Base-by-base conservation (phyloP, 352 stramenopile species). In the Pythium angustatum region DNA sequence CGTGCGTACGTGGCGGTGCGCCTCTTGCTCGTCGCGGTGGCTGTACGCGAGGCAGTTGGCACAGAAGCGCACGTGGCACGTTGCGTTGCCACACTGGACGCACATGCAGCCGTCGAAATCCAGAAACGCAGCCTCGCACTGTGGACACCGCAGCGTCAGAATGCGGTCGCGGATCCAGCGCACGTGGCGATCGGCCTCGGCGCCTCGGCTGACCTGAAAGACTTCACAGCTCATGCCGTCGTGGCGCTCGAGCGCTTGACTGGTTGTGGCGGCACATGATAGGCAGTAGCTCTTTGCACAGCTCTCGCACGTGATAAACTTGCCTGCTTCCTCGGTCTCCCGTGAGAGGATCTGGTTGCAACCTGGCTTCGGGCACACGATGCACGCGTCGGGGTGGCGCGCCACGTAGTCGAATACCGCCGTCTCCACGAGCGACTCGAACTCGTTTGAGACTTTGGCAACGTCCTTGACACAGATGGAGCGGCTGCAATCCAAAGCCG, bases 71-170 rank as follows among this genome's bases (percentile, higher is more conserved):
- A 21, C 22, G 24, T 40, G 45, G 40, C 59, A 72, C 21, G 34
- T 55, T 17, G 59, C 8, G 24, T 65, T 72, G 40, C 66, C 66
- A 34, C 66, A 72, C 12, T 31, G 22, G 3, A 72, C 66, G 33
- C 47, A 62, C 10, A 63, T 58, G 49, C 66, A 72, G 15, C 66
- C 54, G 9, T 61, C 49, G 44, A 69, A 73, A 47, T 69, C 66
- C 15, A 73, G 56, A 47, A 73, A 69, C 21, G 50, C 60, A 5
- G 34, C 31, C 14, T 52, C 22, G 51, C 66, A 73, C 3, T 57
- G 43, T 9, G 66, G 66, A 30, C 66, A 73, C 14, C 40, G n/a
- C 15, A 73, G 34, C 10, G 52, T 69, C 10, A 69, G 41, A 31
- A 73, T 66, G 7, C 45, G 43, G 5, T 73, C 60, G 36, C 58